Evolutionary conservation across 108 stramenopile genomes (phyloP).

Genomic region (Pseudonitzschia pungens): DNA sequence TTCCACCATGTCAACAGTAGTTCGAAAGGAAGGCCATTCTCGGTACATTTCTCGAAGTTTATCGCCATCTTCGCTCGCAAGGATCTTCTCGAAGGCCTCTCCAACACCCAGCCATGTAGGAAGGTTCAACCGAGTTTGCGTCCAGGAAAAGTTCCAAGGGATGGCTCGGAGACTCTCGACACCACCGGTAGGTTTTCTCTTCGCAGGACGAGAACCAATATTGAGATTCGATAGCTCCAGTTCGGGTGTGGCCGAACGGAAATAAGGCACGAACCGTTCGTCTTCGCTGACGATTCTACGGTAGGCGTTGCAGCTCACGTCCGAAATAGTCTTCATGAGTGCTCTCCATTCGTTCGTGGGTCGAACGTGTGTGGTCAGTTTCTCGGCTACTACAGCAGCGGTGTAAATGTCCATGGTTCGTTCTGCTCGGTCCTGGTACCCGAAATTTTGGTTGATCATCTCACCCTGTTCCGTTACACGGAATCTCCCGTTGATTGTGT

Average conservation of each 20-base stretch:
- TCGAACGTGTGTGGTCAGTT: conserved; percentile 49
- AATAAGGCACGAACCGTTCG: conserved; percentile 94
- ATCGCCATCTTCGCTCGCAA: conserved; percentile 54
- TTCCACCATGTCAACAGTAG: conserved; percentile 92
- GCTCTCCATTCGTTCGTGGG: conserved; percentile 76
- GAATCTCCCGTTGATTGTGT: conserved; percentile 95
- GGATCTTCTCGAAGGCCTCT: conserved; percentile 70
- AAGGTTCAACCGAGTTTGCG: conserved; percentile 92
- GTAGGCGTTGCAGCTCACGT: conserved; percentile 89
- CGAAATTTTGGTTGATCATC: conserved; percentile 99
- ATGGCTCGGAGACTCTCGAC: conserved; percentile 94
- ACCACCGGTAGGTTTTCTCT: conserved; percentile 92
- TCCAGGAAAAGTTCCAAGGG: conserved; percentile 99
- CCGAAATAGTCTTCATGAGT: conserved; percentile 83
- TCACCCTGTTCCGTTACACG: conserved; percentile 99
- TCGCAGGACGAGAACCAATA: conserved; percentile 97
- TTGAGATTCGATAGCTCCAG: conserved; percentile 88
- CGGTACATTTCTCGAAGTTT: conserved; percentile 86
- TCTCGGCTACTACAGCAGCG: conserved; percentile 91
- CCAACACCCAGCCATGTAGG: conserved; percentile 97
- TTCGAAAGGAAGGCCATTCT: conserved; percentile 90
- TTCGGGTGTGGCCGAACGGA: conserved; percentile 96
- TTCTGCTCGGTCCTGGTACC: conserved; percentile 82
- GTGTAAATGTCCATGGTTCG: conserved; percentile 95
- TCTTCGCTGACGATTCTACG: conserved; percentile 84